Percentiles rank a stretch among this genome's conserved stretches.
These are phyloP conservation scores for Pythium folliculosum DNA, from an alignment of 352 stramenopile genomes.

Conservation along the genomic window DNA sequence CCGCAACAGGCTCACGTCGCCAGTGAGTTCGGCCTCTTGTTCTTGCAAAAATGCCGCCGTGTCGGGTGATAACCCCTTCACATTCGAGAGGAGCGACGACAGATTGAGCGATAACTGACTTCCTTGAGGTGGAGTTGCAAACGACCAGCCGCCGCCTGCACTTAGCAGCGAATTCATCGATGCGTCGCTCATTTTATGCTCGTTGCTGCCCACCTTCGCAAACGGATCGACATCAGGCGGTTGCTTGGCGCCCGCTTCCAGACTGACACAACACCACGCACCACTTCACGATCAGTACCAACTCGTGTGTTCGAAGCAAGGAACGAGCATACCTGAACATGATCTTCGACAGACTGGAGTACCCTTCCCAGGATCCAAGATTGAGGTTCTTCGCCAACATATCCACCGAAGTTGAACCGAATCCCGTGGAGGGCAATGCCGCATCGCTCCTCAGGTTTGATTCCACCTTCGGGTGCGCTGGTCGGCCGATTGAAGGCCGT, in stretches of 20 bases:
- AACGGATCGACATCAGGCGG: slow-evolving; percentile 5
- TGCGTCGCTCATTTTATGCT: slow-evolving; percentile 24
- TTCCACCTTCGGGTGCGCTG: not conserved
- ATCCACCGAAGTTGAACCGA: slow-evolving; percentile 32
- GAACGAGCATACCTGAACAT: slow-evolving; percentile 55
- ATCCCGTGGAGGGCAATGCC: slow-evolving; percentile 1
- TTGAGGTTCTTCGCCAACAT: slow-evolving; percentile 46
- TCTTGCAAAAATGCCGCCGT: slow-evolving; percentile 58
- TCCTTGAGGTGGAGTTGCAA: slow-evolving; percentile 14
- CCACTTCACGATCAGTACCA: not conserved
- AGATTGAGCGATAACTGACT: slow-evolving; percentile 40
- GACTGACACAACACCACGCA: slow-evolving; percentile 8
- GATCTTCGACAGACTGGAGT: slow-evolving; percentile 69
- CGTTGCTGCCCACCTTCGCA: slow-evolving; percentile 8
- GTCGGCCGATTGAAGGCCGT: slow-evolving; percentile 2
- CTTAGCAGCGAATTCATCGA: slow-evolving; percentile 30
- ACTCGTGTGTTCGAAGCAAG: not conserved
- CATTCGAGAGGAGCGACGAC: slow-evolving; percentile 52
- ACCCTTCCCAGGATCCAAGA: slow-evolving; percentile 65
- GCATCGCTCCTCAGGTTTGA: not conserved
- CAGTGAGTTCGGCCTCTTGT: slow-evolving; percentile 55
- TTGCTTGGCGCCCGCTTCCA: slow-evolving; percentile 33
- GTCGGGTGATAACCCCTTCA: slow-evolving; percentile 51
- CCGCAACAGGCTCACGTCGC: slow-evolving; percentile 54
- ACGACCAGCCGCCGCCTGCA: slow-evolving; percentile 18